Conservation (phyloP, 176 grass and related monocot species). For the Chrysopogon serrulatus region DNA sequence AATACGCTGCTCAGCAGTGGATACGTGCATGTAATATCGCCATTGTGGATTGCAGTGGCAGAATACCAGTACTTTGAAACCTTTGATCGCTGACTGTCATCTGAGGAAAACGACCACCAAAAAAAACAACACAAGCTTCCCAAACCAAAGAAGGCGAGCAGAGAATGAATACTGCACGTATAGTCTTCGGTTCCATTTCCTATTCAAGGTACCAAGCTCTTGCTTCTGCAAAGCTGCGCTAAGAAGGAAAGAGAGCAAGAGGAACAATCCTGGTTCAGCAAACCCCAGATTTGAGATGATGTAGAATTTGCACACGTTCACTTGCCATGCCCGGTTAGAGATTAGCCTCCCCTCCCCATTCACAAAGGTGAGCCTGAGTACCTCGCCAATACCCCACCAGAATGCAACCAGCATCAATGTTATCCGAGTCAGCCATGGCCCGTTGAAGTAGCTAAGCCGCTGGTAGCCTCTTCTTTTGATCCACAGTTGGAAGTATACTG, state of each 20-base stretch:
- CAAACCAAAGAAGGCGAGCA: slow-evolving; percentile 63
- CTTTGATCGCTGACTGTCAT: slow-evolving; percentile 22
- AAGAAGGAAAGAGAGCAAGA: slow-evolving; percentile 81
- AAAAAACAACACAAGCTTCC: slow-evolving; percentile 54
- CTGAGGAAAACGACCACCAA: slow-evolving; percentile 29
- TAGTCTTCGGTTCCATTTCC: slow-evolving; percentile 75
- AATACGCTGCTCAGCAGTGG: slow-evolving; percentile 83
- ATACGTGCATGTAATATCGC: slow-evolving; percentile 59
- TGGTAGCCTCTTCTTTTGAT: slow-evolving; percentile 53
- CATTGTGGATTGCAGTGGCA: slow-evolving; percentile 28
- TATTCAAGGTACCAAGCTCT: slow-evolving; percentile 61
- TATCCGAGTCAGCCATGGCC: slow-evolving; percentile 68
- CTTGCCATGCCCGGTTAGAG: slow-evolving; percentile 49
- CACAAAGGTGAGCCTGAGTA: slow-evolving; percentile 63
- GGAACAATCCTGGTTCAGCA: slow-evolving; percentile 87
- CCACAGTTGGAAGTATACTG: slow-evolving; percentile 72
- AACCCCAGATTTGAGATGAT: slow-evolving; percentile 88
- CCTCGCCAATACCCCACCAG: slow-evolving; percentile 80
- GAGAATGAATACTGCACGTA: slow-evolving; percentile 46
- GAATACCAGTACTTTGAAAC: slow-evolving; percentile 45
- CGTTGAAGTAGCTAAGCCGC: slow-evolving; percentile 81
- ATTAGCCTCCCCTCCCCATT: slow-evolving; percentile 45
- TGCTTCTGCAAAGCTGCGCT: slow-evolving; percentile 80
- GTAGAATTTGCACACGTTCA: slow-evolving; percentile 72
- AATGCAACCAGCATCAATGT: slow-evolving; percentile 62